Evolutionary conservation across 1,284 basidiomycete species (phyloP), one percentile per base, ranked within the genome.

Genomic region (Apiotrichum veenhuisii): DNA sequence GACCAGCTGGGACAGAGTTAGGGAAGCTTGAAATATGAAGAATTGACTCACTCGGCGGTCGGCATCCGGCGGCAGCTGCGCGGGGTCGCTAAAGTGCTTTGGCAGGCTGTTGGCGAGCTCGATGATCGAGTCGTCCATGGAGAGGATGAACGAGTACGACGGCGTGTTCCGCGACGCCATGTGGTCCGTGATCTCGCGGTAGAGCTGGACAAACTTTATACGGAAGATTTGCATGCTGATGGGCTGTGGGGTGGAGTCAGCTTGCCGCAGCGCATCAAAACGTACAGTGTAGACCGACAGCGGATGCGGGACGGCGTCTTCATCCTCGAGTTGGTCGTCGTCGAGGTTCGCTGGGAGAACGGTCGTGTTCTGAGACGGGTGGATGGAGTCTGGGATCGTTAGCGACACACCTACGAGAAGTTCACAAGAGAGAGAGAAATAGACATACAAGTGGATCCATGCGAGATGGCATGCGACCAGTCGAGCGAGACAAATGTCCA

Each of bases 401-500:
- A 17, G 5, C 18, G 2, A 17, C 25, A 54, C 49, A 60, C 55
- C 25, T 3, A 27, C 20, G 20, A 8, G 20, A 12, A 25, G 18
- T 18, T 10, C 49, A 12, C 8, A 14, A 20, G 18, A 11, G 18
- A n/a, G 17, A 18, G 37, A 23, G n/a, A 14, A 11, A 12, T 20
- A 8, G 3, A 52, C 59, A 41, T 36, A 61, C 59, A 63, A 5
- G 61, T 50, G 15, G 57, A 53, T 1, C 62, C 58, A 25, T 63
- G 62, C 5, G 58, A 53, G 2, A 60, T 54, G 8, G 64, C 64
- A 17, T 61, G 57, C 5, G 61, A 55, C 64, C 64, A 66, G 50
- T 66, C 64, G 18, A 66, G 58, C 22, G 50, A 49, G 11, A 64
- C 63, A 17, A 66, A 55, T 2, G 59, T 63, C 64, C 64, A 66